A percentile compares a stretch with the other conserved stretches of the same genome.
These are phyloP conservation scores for Cercophora samala DNA, from an alignment of 495 filamentous ascomycete genomes.

Conservation along the genomic window DNA sequence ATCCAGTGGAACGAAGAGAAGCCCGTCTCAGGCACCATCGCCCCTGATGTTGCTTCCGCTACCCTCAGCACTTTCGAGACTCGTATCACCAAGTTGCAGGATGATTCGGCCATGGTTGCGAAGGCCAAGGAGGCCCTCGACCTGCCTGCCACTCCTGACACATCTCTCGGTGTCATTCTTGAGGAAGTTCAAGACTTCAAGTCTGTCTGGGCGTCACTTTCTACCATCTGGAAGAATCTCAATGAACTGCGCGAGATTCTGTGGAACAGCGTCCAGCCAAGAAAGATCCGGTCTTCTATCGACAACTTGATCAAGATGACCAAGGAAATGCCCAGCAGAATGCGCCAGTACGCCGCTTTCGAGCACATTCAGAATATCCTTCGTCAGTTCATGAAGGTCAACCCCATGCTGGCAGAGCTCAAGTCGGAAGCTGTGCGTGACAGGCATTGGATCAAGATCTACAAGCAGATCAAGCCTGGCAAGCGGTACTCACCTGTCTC, in stretches of 20 bases:
- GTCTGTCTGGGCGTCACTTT: constrained; percentile 92
- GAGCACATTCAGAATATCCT: constrained; percentile 93
- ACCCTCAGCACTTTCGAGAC: constrained; percentile 77
- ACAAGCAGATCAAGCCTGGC: constrained; percentile 85
- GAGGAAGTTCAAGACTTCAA: constrained; percentile 99
- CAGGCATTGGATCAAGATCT: constrained; percentile 95
- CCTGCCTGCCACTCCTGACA: constrained; percentile 72
- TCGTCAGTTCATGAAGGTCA: constrained; percentile 85
- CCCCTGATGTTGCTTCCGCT: constrained; percentile 77
- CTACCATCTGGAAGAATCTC: constrained; percentile 94
- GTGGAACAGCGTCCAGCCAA: constrained; percentile 89
- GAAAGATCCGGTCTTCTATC: constrained; percentile 83
- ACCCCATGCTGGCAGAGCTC: constrained; percentile 79
- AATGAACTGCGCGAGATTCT: constrained; percentile 87
- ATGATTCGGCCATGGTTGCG: constrained; percentile 88
- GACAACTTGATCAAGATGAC: constrained; percentile 95
- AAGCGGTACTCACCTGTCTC: constrained; percentile 89
- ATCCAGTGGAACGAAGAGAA: constrained; percentile 91
- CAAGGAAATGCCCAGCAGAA: constrained; percentile 98
- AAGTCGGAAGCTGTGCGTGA: constrained; percentile 97
- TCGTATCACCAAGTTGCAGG: constrained; percentile 74
- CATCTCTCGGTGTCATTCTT: constrained; percentile 70
- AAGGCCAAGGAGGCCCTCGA: constrained; percentile 96
- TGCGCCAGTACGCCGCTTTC: constrained; percentile 98
- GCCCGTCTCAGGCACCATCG: constrained; percentile 89